Conservation (phyloP, 768 basidiomycete species). For the Gloeopeniophorella convolvens region DNA sequence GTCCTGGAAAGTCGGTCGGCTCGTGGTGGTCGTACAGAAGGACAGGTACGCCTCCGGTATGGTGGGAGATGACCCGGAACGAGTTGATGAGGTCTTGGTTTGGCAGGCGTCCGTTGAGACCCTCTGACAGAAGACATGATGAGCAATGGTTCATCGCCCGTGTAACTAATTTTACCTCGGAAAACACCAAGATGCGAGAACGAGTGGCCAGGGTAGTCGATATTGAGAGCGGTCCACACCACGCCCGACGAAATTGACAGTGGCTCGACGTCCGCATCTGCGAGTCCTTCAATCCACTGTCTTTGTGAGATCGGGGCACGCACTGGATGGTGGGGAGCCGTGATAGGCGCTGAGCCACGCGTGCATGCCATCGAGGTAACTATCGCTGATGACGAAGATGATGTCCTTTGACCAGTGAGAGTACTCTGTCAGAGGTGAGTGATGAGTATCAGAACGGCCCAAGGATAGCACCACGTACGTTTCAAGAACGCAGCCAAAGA, state of each 20-base stretch:
- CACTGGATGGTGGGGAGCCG: conserved; percentile 59
- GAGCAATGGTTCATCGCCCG: neutral
- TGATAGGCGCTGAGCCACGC: conserved; percentile 89
- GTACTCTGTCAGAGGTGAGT: conserved; percentile 45
- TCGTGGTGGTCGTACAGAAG: conserved; percentile 76
- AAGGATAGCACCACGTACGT: conserved; percentile 40
- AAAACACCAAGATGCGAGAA: conserved; percentile 95
- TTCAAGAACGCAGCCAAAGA: conserved; percentile 80
- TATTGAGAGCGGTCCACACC: conserved; percentile 90
- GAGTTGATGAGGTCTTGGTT: conserved; percentile 95
- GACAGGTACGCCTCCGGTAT: conserved; percentile 70
- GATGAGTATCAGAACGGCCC: neutral
- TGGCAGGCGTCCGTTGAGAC: conserved; percentile 88
- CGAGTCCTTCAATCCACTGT: neutral
- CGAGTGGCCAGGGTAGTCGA: conserved; percentile 96
- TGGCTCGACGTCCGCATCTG: conserved; percentile 62
- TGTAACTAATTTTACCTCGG: conserved; percentile 53
- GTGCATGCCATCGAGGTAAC: conserved; percentile 85
- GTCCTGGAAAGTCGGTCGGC: conserved; percentile 33
- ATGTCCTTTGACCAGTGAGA: conserved; percentile 96
- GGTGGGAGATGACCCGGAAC: conserved; percentile 61
- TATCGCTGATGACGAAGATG: conserved; percentile 84
- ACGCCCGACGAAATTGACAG: conserved; percentile 71
- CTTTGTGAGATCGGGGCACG: conserved; percentile 12
- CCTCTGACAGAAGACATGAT: conserved; percentile 50